Evolutionary conservation across 2,329 filamentous ascomycete genomes (phyloP).

Genomic region (Pseudogymnoascus sp.): DNA sequence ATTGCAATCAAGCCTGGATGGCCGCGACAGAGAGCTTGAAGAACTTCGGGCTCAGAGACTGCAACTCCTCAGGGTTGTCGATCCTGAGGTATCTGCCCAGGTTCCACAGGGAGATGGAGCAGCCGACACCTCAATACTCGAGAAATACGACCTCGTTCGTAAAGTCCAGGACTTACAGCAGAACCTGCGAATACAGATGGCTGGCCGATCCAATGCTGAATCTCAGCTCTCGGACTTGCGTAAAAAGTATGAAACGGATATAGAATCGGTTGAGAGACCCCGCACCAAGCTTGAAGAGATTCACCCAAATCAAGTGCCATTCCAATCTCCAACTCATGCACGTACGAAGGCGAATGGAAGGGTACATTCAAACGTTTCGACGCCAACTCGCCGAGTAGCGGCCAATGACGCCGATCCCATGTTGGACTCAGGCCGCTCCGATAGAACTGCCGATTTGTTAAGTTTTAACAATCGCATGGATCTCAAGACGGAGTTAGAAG

Average conservation of each 20-base stretch:
- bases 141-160: slow-evolving; percentile 73
- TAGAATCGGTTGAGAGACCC: slow-evolving; percentile 52
- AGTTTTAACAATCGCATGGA: slow-evolving; percentile 86
- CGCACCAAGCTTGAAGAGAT: slow-evolving; percentile 80
- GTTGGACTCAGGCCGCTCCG: slow-evolving; percentile 72
- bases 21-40: slow-evolving; percentile 69
- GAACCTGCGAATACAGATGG: slow-evolving; percentile 72
- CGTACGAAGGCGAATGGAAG: slow-evolving; percentile 44
- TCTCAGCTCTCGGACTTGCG: slow-evolving; percentile 71
- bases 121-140: slow-evolving; percentile 46
- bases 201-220: slow-evolving; percentile 74
- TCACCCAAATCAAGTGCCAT: slow-evolving; percentile 69
- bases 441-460: slow-evolving; percentile 74
- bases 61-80: slow-evolving; percentile 75
- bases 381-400: slow-evolving; percentile 64
- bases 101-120: slow-evolving; percentile 47
- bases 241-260: slow-evolving; percentile 61
- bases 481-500: slow-evolving; percentile 79
- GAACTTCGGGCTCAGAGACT: slow-evolving; percentile 74
- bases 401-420: slow-evolving; percentile 48
- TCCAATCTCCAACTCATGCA: slow-evolving; percentile 64
- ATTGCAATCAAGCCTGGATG: slow-evolving; percentile 69
- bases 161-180: slow-evolving; percentile 85
- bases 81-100: slow-evolving; percentile 49
- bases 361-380: slow-evolving; percentile 65